A percentile compares a stretch with the other conserved stretches of the same genome.
Conservation (phyloP, 1,284 basidiomycete genomes). For the Marasmius oreades region DNA sequence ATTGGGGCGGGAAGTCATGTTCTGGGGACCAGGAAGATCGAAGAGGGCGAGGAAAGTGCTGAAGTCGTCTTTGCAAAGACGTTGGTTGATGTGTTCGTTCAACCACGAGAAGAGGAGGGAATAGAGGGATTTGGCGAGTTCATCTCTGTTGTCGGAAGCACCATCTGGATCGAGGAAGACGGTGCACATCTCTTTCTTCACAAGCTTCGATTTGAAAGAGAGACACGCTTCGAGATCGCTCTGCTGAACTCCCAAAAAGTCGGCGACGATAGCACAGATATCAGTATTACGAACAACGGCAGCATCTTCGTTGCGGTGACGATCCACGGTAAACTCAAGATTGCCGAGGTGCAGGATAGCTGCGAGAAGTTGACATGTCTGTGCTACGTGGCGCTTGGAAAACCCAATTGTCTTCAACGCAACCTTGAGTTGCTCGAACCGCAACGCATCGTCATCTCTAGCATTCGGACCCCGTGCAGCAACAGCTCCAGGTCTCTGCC, state of each 20-base stretch:
- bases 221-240: constrained; percentile 79
- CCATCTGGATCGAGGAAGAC: constrained; percentile 94
- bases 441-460: constrained; percentile 70
- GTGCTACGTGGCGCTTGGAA: constrained; percentile 90
- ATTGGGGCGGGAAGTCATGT: constrained; percentile 80
- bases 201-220: constrained; percentile 89
- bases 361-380: constrained; percentile 91
- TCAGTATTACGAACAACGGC: constrained; percentile 85
- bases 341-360: constrained; percentile 96
- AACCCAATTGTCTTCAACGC: constrained; percentile 92
- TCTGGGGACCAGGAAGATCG: constrained; percentile 93
- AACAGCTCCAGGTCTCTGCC: constrained; percentile 47
- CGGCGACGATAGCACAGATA: constrained; percentile 77
- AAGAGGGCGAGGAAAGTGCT: constrained; percentile 92
- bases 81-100: constrained; percentile 94
- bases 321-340: constrained; percentile 88
- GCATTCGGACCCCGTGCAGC: constrained; percentile 39
- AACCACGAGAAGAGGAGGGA: constrained; percentile 96
- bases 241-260: constrained; percentile 85
- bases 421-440: constrained; percentile 90
- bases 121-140: constrained; percentile 91
- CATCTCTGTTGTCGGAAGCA: constrained; percentile 89
- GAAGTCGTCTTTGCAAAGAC: constrained; percentile 89
- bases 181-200: constrained; percentile 94
- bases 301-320: constrained; percentile 80